Base-by-base conservation (phyloP, 768 basidiomycete species). In the Inosperma sp. region DNA sequence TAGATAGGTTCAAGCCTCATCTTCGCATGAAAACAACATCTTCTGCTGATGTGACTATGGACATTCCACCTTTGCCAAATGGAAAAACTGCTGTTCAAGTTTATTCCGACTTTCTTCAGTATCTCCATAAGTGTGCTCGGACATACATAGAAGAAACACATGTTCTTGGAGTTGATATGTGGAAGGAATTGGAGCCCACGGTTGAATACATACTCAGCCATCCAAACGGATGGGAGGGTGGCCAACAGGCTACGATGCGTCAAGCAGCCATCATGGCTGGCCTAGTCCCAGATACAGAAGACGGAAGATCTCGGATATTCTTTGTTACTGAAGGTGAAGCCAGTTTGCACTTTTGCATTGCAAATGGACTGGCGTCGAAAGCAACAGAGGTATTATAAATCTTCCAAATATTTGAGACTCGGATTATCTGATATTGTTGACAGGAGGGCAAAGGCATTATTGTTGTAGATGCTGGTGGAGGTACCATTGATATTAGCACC, bases 241-340 rank as follows among this genome's bases (percentile, higher is more conserved):
- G 58, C 0, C 81, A 84, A 53, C 81, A 83, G 56, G 63, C 60
- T 13, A 65, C 71, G 55, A 78, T 83, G 66, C 72, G 80, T 3
- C 59, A 62, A n/a, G 81, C 82, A 0, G 78, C 79, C 0, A 61
- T 73, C 7, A 49, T 62, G 13, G 82, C 78, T 0, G 77, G 77
- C 6, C 68, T 84, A 14, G 65, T 82, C 9, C 61, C 69, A 0
- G 61, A 72, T 43, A 66, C 59, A 0, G 48, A 56, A 2, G 67
- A 67, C 7, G 72, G 68, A 0, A 69, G 66, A 14, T 59, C 64
- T 3, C 72, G 77, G 0, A 54, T 82, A 1, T 72, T 72, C 5
- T 74, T 82, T 45, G 70, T 82, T 19, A 79, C 79, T 0, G 80
- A 82, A 54, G 81, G 81, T 0, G 81, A 83, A 56, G 81, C 81